Percentiles rank a stretch among this genome's conserved stretches.
Evolutionary conservation across 371 early-diverging fungal genomes (phyloP).

Genomic region (Mucor saturninus): DNA sequence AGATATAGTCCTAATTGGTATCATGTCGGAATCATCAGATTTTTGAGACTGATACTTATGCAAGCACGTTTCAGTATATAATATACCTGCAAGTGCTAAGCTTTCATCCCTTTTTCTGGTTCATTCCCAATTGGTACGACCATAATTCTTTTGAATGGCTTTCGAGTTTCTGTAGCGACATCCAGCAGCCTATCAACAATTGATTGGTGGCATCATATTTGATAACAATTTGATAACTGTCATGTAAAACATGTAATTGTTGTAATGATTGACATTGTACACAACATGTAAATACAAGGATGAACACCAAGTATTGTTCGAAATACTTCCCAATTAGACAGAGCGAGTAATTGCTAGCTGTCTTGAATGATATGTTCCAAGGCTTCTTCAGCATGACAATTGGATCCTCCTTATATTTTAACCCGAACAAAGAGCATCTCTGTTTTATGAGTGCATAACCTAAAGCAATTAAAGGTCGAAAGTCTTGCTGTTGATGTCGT

Average conservation of each 20-base stretch:
- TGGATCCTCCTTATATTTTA: constrained; percentile 2
- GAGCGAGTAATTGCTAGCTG: too few relatives aligned
- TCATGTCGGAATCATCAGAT: constrained; percentile 1
- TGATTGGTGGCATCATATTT: background rate
- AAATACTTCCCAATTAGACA: too few relatives aligned
- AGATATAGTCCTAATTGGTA: background rate
- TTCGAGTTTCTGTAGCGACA: background rate
- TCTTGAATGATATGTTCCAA: background rate
- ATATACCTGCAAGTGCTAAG: constrained; percentile 16
- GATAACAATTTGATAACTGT: too few relatives aligned
- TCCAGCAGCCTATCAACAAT: background rate
- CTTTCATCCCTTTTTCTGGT: constrained; percentile 5
- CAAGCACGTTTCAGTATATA: constrained; percentile 16
- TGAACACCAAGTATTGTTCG: too few relatives aligned
- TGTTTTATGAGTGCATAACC: background rate
- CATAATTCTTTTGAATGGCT: background rate
- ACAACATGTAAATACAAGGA: too few relatives aligned
- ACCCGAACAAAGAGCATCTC: constrained; percentile 1
- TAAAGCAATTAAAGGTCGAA: background rate
- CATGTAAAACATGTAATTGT: too few relatives aligned
- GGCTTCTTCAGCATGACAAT: background rate
- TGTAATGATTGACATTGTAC: too few relatives aligned
- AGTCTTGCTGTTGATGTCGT: too few relatives aligned
- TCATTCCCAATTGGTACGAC: background rate
- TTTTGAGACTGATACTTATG: constrained; percentile 9